Base-by-base conservation (phyloP, 495 filamentous ascomycete species). In the Coniosporium apollinis region DNA sequence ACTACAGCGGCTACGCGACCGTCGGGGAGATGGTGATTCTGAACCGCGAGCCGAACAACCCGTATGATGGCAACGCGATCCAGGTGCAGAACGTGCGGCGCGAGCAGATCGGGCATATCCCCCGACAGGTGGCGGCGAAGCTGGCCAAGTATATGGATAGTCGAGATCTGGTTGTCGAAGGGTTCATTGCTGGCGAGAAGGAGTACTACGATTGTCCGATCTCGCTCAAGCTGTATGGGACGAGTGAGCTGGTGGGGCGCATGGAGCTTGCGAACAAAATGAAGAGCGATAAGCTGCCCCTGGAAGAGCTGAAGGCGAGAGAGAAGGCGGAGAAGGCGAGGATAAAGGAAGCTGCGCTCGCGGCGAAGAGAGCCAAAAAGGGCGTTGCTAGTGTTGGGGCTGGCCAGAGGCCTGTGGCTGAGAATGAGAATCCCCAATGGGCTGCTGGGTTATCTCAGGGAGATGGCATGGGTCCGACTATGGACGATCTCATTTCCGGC, bases 81-180 rank as follows among this genome's bases (percentile, higher is more conserved):
- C 70, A 72, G 4, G 68, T 89, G 2, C 62, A 77, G 41, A 93
- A 91, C 55, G 79, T 84, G n/a, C 69, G 78, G 54, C 66, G 75
- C 15, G 51, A 39, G 2, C 84, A 92, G 46, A 79, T 93, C 39
- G 86, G 86, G 2, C 82, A 93, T 52, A 66, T 94, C 26, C 76
- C 80, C 2, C 58, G 69, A 10, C 50, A 36, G 0, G 49, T 82
- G 19, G 82, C 76, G 1, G 55, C 60, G 9, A 85, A 80, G 50
- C 59, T 94, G 17, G 77, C 82, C 0, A 67, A 64, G 1, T 85
- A 82, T 46, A 65, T 94, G 47, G 78, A 75, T 47, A 43, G 50
- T 15, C 51, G 48, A 11, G 50, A 59, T 29, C 52, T 87, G 9
- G 40, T 67, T 4, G 49, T 85, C 7, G 83, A 91, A 47, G 81